phyloP scores from a whole-genome alignment of 352 stramenopile genomes.

The Phytophthora kernoviae region DNA sequence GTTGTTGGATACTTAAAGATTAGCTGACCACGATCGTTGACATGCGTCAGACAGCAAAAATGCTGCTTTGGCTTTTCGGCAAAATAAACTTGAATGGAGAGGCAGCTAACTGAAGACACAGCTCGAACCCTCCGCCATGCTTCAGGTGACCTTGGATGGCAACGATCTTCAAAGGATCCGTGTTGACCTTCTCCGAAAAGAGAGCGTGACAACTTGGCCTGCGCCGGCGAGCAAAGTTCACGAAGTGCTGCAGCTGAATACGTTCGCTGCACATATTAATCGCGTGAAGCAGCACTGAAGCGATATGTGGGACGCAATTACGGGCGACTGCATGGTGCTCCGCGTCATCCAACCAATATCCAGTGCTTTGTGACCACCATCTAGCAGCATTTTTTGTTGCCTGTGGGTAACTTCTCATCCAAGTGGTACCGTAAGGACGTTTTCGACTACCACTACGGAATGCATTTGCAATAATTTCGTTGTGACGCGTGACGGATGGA shows the following conservation, averaged over 20 bases:
- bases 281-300: constrained; percentile 77
- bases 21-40: constrained; percentile 73
- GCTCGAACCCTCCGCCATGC: constrained; percentile 75
- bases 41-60: constrained; percentile 69
- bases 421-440: constrained; percentile 26
- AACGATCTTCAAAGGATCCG: constrained; percentile 77
- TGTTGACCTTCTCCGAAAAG: constrained; percentile 85
- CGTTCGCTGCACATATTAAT: constrained; percentile 86
- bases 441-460: constrained; percentile 40
- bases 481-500: constrained; percentile 55
- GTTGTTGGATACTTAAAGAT: constrained; percentile 86
- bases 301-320: constrained; percentile 67
- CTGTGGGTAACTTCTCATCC: constrained; percentile 21
- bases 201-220: constrained; percentile 88
- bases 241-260: constrained; percentile 87
- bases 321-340: constrained; percentile 25
- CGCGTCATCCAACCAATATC: constrained; percentile 39
- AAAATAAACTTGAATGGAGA: constrained; percentile 76
- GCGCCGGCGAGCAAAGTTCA: constrained; percentile 85
- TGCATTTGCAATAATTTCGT: constrained; percentile 41
- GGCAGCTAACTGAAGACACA: constrained; percentile 70
- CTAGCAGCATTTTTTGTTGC: constrained; percentile 43
- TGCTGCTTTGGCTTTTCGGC: constrained; percentile 61
- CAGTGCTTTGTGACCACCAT: constrained; percentile 27
- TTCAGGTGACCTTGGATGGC: constrained; percentile 84